Evolutionary conservation across 345 rosid species (phyloP).

Genomic region (Populus nigra): DNA sequence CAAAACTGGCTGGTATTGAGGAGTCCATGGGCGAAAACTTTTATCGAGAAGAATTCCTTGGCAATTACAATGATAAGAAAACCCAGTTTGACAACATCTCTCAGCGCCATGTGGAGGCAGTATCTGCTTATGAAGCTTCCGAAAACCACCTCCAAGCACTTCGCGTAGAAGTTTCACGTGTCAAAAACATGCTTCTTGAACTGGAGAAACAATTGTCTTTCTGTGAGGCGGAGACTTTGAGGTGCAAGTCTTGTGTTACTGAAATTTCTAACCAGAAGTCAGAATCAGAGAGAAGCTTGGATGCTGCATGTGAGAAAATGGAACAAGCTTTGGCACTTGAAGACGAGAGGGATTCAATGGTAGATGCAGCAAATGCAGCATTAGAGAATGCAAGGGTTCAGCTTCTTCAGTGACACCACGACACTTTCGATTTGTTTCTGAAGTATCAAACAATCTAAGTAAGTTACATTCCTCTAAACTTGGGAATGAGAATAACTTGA

Average conservation of each 20-base stretch:
- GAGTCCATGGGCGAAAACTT: not conserved
- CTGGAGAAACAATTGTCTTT: constrained; percentile 28
- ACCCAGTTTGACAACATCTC: constrained; percentile 28
- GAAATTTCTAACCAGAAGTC: constrained; percentile 22
- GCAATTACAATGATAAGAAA: constrained; percentile 22
- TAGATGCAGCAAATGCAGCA: constrained; percentile 19
- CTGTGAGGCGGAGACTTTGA: constrained; percentile 39
- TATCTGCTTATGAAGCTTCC: constrained; percentile 26
- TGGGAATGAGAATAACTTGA: too few species aligned
- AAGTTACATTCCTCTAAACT: too few species aligned
- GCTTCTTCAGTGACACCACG: not conserved
- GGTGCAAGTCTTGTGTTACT: constrained; percentile 11
- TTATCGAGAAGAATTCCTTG: constrained; percentile 25
- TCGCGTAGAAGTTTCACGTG: constrained; percentile 19
- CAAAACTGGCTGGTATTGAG: not conserved
- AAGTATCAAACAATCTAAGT: too few species aligned
- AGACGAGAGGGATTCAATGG: constrained; percentile 15
- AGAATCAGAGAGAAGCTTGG: constrained; percentile 29
- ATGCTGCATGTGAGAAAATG: constrained; percentile 20
- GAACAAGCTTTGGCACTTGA: not conserved
- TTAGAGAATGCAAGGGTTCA: constrained; percentile 24
- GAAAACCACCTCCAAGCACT: constrained; percentile 19
- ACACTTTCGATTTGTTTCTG: not conserved
- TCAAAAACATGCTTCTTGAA: constrained; percentile 23
- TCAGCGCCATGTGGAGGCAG: constrained; percentile 23